Evolutionary conservation across 257 asterid genomes (phyloP), one percentile per base, ranked within the genome.

Genomic region (Primulina huaijiensis): DNA sequence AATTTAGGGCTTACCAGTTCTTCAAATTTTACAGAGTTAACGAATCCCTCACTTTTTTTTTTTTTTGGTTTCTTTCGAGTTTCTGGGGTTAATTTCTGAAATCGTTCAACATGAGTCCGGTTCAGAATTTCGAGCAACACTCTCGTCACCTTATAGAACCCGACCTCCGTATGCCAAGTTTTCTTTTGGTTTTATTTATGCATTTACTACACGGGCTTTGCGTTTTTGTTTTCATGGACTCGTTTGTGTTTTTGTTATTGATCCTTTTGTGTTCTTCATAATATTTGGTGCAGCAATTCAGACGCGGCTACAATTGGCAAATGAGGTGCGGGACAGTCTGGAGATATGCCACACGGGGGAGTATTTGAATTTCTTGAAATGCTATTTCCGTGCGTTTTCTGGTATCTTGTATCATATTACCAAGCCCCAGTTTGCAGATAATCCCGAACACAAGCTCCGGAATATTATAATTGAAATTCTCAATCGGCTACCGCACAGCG

Each of bases 271-370:
- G 14, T 40, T 61, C 35, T 58, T 57, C 56, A 63, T 46, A 53
- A 70, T 70, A 40, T 58, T 40, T 74, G 70, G 43, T 75, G 72
- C 92, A 94, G 99, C 91, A 67, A 94, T 91, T 71, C 89, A 86
- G 76, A 59, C 87, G 68, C 85, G 97, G 85, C 79, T 94, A 64
- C 99, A 86, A 82, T 88, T 94, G 97, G 99, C 89, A 5, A 84
- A 86, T 95, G 99, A 94, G 90, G 97, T 94, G 2, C 87, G 96
- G 87, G 99, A 94, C 74, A 94, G 99, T 76, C 83, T 94, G 81
- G 99, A 94, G 85, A 94, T 94, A 76, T 91, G 97, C 74, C 99
- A 94, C 81, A 91, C 99, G 4, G 99, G 97, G 85, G 99, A 94
- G 88, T 94, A 94, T 78, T 83, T 94, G 72, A 91, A 92, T 79